Percentiles rank a stretch among this genome's conserved stretches.
Conservation (phyloP, 139 green algal genomes). For the Chlamydomonas incerta region DNA sequence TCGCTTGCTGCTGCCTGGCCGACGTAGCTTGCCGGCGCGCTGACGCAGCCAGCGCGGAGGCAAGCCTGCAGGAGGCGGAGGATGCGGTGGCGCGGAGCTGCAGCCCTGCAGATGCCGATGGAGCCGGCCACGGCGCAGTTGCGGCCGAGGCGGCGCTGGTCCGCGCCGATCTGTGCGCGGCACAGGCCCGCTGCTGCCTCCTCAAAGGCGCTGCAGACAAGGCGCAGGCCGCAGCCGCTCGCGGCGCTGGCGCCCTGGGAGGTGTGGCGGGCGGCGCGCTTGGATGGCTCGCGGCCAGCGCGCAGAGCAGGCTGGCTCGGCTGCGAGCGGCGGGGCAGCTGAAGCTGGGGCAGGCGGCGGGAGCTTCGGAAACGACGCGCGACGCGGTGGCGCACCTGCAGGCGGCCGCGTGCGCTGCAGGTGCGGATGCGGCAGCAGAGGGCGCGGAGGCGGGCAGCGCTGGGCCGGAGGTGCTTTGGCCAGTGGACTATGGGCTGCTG, state of each 20-base stretch:
- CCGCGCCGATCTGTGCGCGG: neutral
- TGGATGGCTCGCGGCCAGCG: too few species aligned
- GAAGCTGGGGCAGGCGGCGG: neutral
- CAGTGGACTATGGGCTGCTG: constrained; percentile 21
- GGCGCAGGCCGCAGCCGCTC: too few species aligned
- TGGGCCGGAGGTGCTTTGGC: neutral
- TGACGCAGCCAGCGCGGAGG: neutral
- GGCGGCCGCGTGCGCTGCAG: neutral
- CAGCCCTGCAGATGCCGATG: neutral
- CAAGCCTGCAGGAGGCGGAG: neutral
- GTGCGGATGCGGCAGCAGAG: too few species aligned
- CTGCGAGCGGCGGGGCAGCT: neutral
- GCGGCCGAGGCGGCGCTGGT: neutral
- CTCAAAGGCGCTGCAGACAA: neutral
- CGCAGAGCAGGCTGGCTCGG: neutral
- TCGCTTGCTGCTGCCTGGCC: constrained; percentile 2
- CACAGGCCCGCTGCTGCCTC: neutral
- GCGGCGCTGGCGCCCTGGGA: too few species aligned
- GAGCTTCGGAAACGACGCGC: neutral
- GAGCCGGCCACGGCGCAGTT: neutral
- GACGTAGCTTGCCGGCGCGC: neutral
- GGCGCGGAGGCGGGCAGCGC: too few species aligned
- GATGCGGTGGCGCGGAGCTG: too few species aligned
- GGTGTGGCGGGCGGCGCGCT: too few species aligned
- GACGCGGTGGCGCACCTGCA: neutral